These are phyloP conservation scores for Penicillium sp. DNA, from an alignment of 2,329 filamentous ascomycete genomes.

Conservation along the genomic window DNA sequence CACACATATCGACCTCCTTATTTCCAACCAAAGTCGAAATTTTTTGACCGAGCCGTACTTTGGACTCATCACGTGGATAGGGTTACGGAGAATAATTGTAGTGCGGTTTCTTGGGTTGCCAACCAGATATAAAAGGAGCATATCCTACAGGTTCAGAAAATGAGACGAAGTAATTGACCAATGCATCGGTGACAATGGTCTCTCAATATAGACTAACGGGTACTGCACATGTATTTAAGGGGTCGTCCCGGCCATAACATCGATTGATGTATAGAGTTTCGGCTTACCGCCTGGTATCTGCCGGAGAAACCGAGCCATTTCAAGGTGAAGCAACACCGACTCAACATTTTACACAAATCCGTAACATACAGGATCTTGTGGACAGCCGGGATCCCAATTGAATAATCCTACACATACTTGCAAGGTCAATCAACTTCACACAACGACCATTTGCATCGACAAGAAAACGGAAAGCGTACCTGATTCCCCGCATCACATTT, in stretches of 20 bases:
- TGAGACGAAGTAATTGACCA: background rate
- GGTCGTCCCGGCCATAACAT: background rate
- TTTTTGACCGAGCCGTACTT: background rate
- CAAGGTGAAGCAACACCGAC: background rate
- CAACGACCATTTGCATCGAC: background rate
- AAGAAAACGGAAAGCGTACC: background rate
- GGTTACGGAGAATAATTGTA: background rate
- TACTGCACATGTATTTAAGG: background rate
- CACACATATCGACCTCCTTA: background rate
- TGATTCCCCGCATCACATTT: background rate
- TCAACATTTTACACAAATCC: background rate
- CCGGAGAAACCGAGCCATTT: background rate
- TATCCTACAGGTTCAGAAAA: background rate
- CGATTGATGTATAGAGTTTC: background rate
- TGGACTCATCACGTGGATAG: background rate
- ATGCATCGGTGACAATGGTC: background rate
- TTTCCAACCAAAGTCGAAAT: background rate
- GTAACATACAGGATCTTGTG: background rate
- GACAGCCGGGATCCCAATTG: background rate
- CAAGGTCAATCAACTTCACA: background rate
- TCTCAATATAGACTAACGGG: background rate
- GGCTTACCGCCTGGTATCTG: slow-evolving; percentile 4
- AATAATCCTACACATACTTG: background rate
- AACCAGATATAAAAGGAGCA: background rate
- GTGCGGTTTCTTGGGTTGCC: background rate